Conservation (phyloP, 2,329 filamentous ascomycete genomes). For the Colletotrichum liaoningense region DNA sequence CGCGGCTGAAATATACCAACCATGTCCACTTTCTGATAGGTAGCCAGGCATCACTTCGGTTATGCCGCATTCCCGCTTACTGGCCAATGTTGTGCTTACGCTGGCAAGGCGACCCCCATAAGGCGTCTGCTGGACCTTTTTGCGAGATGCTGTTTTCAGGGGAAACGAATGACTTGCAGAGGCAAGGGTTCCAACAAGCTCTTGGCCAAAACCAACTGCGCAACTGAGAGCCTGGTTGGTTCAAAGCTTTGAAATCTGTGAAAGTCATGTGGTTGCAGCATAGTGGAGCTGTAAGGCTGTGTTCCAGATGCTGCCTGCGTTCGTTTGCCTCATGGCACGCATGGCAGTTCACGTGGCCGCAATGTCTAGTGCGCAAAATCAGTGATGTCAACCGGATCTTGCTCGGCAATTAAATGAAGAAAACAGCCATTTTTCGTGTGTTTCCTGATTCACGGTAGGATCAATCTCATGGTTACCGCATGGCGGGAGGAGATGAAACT, state of each 20-base stretch:
- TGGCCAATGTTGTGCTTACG: background rate
- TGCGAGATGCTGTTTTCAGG: background rate
- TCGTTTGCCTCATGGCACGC: background rate
- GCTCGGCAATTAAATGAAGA: too few relatives aligned
- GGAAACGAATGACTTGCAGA: background rate
- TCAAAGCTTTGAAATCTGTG: background rate
- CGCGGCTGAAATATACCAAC: background rate
- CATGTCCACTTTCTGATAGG: background rate
- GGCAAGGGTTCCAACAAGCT: background rate
- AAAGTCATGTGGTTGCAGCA: background rate
- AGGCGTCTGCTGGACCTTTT: background rate
- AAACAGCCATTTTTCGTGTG: too few relatives aligned
- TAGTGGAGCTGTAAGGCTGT: background rate
- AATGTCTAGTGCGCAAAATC: background rate
- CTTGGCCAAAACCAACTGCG: background rate
- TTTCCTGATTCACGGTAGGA: too few relatives aligned
- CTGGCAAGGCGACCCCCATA: background rate
- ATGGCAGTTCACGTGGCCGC: background rate
- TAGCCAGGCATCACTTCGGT: background rate
- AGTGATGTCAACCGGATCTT: too few relatives aligned
- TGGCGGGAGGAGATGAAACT: too few relatives aligned
- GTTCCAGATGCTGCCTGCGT: background rate
- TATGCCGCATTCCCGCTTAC: background rate
- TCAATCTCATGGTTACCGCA: too few relatives aligned
- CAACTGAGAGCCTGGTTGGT: background rate